These are phyloP conservation scores for Melampsora occidentalis DNA, from an alignment of 1,284 basidiomycete genomes.

Conservation along the genomic window DNA sequence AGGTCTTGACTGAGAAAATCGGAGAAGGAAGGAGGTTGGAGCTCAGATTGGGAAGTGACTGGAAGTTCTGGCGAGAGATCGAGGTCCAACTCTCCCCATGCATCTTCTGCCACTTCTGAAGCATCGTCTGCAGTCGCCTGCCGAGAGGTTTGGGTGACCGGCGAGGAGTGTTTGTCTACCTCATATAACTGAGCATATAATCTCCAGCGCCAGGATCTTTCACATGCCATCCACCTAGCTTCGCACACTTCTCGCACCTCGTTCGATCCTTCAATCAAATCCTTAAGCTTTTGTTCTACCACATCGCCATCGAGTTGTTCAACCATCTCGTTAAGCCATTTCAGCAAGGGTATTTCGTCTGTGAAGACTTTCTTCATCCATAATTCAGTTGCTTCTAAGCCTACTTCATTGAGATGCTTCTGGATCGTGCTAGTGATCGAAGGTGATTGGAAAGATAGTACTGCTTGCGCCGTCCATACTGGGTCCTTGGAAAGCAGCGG, in stretches of 20 bases:
- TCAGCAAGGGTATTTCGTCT: background rate
- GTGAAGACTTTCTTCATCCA: conserved; percentile 4
- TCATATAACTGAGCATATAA: background rate
- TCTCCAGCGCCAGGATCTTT: background rate
- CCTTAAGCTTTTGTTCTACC: background rate
- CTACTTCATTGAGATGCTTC: conserved; percentile 3
- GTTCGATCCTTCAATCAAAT: background rate
- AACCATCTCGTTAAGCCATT: background rate
- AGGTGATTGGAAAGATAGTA: background rate
- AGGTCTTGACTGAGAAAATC: conserved; percentile 16
- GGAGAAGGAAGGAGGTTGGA: conserved; percentile 14
- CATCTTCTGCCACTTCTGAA: conserved; percentile 4
- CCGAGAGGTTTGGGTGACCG: background rate
- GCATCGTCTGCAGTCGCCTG: background rate
- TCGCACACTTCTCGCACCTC: background rate
- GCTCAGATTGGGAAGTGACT: background rate
- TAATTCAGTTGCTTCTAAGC: background rate
- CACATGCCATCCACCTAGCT: background rate
- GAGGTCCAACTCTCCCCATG: conserved; percentile 27
- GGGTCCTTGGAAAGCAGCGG: background rate
- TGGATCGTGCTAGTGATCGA: background rate
- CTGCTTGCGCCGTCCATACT: background rate
- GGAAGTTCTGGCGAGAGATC: conserved; percentile 16
- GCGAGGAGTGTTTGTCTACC: background rate
- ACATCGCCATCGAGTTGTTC: background rate